These are phyloP conservation scores for Cladorrhinum sp. DNA, from an alignment of 2,329 filamentous ascomycete genomes.

Conservation along the genomic window DNA sequence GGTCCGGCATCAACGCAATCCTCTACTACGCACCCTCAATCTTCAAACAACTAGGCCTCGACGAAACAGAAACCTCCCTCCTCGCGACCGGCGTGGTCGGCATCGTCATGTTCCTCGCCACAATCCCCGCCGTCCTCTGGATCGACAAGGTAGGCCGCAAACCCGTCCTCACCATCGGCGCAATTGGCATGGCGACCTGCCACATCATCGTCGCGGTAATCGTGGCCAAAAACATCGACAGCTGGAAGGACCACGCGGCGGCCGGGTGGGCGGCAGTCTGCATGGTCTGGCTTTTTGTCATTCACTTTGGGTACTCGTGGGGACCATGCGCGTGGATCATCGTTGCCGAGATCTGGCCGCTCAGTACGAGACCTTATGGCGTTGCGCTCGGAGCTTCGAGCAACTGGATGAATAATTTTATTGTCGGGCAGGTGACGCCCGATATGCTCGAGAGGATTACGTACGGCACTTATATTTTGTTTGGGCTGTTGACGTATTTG, in stretches of 20 bases:
- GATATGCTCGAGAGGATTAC: conserved; percentile 62
- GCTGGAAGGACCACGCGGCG: conserved; percentile 54
- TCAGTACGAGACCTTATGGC: conserved; percentile 67
- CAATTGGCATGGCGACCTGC: conserved; percentile 66
- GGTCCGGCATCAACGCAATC: conserved; percentile 53
- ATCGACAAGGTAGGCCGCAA: conserved; percentile 64
- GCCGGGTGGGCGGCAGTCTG: conserved; percentile 67
- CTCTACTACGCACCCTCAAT: conserved; percentile 70
- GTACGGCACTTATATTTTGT: conserved; percentile 71
- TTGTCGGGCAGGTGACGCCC: conserved; percentile 67
- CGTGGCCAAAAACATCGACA: conserved; percentile 58
- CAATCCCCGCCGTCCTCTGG: conserved; percentile 63
- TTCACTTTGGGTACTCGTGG: conserved; percentile 75
- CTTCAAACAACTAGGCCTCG: conserved; percentile 63
- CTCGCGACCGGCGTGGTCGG: conserved; percentile 70
- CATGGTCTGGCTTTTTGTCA: conserved; percentile 73
- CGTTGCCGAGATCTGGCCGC: conserved; percentile 70
- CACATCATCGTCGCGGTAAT: conserved; percentile 72
- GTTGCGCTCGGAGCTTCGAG: conserved; percentile 64
- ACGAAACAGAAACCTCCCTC: conserved; percentile 48
- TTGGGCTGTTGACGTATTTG: conserved; percentile 61
- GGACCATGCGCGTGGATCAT: conserved; percentile 73
- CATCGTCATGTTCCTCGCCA: conserved; percentile 66
- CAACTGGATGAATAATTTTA: conserved; percentile 63
- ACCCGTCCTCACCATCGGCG: conserved; percentile 60